These are phyloP conservation scores for Trichosporon inkin DNA, from an alignment of 1,284 basidiomycete genomes.

Conservation along the genomic window DNA sequence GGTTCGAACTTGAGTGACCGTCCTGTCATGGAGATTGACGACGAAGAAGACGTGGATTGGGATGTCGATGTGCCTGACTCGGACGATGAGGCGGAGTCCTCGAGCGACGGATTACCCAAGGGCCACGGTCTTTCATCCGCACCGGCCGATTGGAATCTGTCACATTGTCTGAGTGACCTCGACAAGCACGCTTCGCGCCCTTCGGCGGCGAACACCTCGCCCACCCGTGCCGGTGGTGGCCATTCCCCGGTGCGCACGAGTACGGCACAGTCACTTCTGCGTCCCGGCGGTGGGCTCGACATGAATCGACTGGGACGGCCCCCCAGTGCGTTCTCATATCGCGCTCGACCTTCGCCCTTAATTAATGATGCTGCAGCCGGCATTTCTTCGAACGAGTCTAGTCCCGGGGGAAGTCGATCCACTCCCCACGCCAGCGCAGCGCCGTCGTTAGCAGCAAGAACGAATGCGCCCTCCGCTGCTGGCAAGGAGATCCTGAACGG, in stretches of 20 bases:
- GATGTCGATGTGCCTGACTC: conserved; percentile 29
- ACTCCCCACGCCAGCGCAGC: neutral
- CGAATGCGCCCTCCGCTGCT: neutral
- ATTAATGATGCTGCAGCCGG: conserved; percentile 1
- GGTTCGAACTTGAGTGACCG: conserved; percentile 33
- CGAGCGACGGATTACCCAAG: conserved; percentile 15
- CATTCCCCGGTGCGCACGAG: conserved; percentile 13
- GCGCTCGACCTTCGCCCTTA: neutral
- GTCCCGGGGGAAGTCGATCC: neutral
- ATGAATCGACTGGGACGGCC: conserved; percentile 5
- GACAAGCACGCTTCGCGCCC: conserved; percentile 14
- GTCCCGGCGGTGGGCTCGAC: conserved; percentile 9
- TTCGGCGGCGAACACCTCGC: neutral
- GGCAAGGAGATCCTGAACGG: neutral
- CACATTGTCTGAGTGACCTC: conserved; percentile 12
- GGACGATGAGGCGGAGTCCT: conserved; percentile 7
- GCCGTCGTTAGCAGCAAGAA: neutral
- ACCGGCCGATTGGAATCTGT: conserved; percentile 24
- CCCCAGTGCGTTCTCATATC: neutral
- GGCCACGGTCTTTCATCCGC: conserved; percentile 23
- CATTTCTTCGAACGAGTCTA: neutral
- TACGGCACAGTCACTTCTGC: conserved; percentile 5
- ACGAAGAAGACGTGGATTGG: conserved; percentile 46
- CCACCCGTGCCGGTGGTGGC: conserved; percentile 2
- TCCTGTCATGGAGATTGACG: conserved; percentile 25